Evolutionary conservation across 2,329 filamentous ascomycete species (phyloP), one percentile per base, ranked within the genome.

Genomic region (Curvularia hawaiiensis): DNA sequence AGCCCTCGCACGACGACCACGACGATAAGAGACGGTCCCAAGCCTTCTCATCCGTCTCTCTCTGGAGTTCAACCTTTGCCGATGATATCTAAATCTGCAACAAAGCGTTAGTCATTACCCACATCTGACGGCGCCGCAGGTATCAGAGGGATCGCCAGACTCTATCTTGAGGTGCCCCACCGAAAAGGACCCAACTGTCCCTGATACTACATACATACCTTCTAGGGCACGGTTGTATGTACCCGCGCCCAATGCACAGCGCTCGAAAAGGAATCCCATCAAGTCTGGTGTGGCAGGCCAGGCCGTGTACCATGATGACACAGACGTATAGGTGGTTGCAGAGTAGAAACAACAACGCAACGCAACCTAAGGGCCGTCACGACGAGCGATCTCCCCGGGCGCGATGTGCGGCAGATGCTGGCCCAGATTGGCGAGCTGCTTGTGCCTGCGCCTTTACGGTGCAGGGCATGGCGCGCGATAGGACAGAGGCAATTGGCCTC

Each of bases 381-480:
- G 30, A 26, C 20, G 46, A 38, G 33, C 31, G 33, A 49, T 49
- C 22, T 49, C 22, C 46, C 33, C 33, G 33, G 28, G 3, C 8
- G 11, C 46, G 46, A 49, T 49, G 22, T 26, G 33, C 46, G 46
- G 46, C 46, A 49, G 20, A 39, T 49, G 46, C 14, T 26, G 33
- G 39, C 14, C 20, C 45, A 58, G 55, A 58, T 58, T 35, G 55
- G 55, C 55, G 55, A 58, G 55, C 22, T 50, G 45, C 39, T 58
- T 54, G 39, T 50, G 50, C 47, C 35, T 54, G 51, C 51, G 50
- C 39, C 45, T 49, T 31, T 31, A 31, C 28, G 14, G 31, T 24
- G 28, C 28, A 43, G 40, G 30, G 8, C 39, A 16, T 44, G 39
- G 22, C 20, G 22, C 20, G 45, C 45, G 50, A 54, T 57, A 54